Percentiles rank a stretch among this genome's conserved stretches.
phyloP scores from a whole-genome alignment of 73 alveolate genomes.

The Diophrys sp. region DNA sequence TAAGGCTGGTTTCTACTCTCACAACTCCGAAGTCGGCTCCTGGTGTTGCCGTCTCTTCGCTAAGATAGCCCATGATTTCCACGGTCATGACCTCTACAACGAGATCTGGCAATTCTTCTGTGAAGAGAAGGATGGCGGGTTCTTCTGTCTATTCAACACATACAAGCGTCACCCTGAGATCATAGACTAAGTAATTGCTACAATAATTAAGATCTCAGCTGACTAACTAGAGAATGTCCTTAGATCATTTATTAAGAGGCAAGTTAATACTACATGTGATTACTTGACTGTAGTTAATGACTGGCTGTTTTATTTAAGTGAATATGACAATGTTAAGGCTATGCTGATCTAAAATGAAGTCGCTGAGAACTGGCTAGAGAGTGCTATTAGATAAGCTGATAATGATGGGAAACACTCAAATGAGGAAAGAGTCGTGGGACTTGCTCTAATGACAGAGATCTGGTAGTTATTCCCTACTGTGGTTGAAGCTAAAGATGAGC shows the following conservation, averaged over 20 bases:
- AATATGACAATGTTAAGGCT: no score
- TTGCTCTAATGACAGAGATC: constrained; percentile 54
- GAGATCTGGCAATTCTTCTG: neutral
- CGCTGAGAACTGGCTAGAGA: constrained; percentile 84
- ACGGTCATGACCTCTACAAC: neutral
- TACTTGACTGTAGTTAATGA: constrained; percentile 11
- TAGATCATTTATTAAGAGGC: no score
- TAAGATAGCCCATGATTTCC: constrained; percentile 60
- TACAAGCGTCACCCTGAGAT: no score
- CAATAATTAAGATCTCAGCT: no score
- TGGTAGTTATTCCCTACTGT: constrained; percentile 63
- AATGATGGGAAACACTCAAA: constrained; percentile 65
- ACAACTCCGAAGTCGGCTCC: constrained; percentile 64
- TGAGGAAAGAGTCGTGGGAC: constrained; percentile 77
- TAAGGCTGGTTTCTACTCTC: constrained; percentile 75
- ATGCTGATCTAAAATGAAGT: no score
- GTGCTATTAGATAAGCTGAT: constrained; percentile 68
- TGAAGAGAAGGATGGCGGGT: constrained; percentile 6
- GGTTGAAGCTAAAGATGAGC: constrained; percentile 65
- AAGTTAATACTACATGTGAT: no score
- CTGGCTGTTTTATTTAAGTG: neutral
- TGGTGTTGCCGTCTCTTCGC: constrained; percentile 62
- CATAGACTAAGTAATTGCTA: no score
- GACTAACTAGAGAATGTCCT: no score
- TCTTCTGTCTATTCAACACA: no score